These are phyloP conservation scores for Candida vartiovaarae DNA, from an alignment of 805 yeast genomes.

Conservation along the genomic window DNA sequence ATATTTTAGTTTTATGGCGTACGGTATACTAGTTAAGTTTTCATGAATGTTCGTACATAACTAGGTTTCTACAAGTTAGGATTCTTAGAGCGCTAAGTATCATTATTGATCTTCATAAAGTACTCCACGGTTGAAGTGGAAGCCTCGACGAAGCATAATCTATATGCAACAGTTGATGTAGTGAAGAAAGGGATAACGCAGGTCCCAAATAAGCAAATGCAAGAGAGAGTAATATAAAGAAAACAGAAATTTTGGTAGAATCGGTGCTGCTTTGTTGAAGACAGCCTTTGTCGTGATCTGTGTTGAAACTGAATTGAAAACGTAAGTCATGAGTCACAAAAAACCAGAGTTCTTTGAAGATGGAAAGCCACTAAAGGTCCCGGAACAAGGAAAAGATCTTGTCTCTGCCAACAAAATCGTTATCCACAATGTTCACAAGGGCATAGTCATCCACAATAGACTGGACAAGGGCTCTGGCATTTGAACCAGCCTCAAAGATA, in stretches of 20 bases:
- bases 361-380: constrained; percentile 10
- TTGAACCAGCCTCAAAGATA: constrained; percentile 35
- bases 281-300: constrained; percentile 1
- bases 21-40: no score
- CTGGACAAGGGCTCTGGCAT: constrained; percentile 29
- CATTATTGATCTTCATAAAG: no score
- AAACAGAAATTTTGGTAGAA: no score
- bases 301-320: constrained; percentile 2
- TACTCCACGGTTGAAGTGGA: constrained; percentile 9
- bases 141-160: background rate
- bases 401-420: constrained; percentile 59
- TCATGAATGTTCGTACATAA: no score
- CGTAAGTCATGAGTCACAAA: background rate
- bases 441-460: constrained; percentile 53
- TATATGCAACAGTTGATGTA: constrained; percentile 13
- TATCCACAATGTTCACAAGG: constrained; percentile 85
- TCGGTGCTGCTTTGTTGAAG: background rate
- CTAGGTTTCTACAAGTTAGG: no score
- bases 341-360: no score
- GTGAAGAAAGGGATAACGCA: background rate
- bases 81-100: no score
- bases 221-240: no score
- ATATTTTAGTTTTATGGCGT: no score
- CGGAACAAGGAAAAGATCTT: constrained; percentile 51
- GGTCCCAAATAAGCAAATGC: background rate